Conservation (phyloP, 345 rosid genomes). For the Punica granatum region DNA sequence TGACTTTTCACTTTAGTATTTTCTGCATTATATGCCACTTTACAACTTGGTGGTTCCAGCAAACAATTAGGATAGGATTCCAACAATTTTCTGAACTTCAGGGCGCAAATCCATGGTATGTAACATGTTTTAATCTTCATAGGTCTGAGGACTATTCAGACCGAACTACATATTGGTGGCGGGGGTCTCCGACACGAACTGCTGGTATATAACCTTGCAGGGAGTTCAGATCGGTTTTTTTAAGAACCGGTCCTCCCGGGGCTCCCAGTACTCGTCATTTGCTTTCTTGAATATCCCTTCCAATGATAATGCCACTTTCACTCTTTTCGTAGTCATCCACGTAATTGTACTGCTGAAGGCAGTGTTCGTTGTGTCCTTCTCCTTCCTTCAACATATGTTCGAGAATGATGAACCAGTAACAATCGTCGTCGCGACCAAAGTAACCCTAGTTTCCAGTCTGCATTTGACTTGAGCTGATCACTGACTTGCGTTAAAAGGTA, state of each 20-base stretch:
- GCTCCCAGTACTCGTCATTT: conserved; percentile 96
- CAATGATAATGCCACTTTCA: conserved; percentile 62
- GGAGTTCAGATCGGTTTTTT: conserved; percentile 73
- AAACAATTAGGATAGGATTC: too few species aligned
- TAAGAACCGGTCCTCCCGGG: conserved; percentile 79
- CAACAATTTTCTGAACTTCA: too few species aligned
- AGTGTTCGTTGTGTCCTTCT: conserved; percentile 72
- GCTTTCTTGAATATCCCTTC: conserved; percentile 71
- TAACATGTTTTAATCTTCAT: too few species aligned
- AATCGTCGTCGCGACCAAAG: conserved; percentile 84
- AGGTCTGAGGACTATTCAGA: conserved; percentile 82
- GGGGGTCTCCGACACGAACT: too few species aligned
- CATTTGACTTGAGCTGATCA: conserved; percentile 5
- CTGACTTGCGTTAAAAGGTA: too few species aligned
- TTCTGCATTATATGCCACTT: too few species aligned
- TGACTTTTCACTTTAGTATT: too few species aligned
- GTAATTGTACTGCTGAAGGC: conserved; percentile 92
- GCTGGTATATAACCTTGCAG: conserved; percentile 87
- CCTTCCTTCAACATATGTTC: conserved; percentile 89
- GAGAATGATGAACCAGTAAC: conserved; percentile 86
- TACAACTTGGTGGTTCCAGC: too few species aligned
- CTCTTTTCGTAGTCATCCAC: conserved; percentile 86
- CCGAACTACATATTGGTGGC: too few species aligned
- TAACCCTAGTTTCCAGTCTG: conserved; percentile 80
- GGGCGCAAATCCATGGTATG: too few species aligned